Percentiles rank a stretch among this genome's conserved stretches.
These are phyloP conservation scores for Entomortierella chlamydospora DNA, from an alignment of 192 early-diverging fungal species.

Conservation along the genomic window DNA sequence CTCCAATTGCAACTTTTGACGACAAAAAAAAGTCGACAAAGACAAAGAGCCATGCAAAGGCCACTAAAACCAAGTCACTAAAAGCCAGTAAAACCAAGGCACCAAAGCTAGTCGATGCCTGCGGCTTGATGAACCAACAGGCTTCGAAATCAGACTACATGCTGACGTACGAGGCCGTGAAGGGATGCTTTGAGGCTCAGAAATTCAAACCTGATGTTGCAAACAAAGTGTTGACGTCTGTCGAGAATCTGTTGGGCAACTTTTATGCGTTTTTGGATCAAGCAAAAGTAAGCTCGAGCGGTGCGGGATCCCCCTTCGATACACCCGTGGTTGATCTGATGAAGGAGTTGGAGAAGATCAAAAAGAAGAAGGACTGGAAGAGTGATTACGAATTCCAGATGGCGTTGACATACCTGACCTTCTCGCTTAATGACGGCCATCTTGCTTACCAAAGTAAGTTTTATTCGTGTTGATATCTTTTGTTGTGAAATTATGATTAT, in stretches of 20 bases:
- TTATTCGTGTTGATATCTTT: background rate
- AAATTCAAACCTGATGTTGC: constrained; percentile 23
- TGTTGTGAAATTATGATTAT: background rate
- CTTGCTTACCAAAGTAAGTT: constrained; percentile 19
- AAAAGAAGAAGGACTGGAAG: constrained; percentile 21
- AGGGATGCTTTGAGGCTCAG: constrained; percentile 23
- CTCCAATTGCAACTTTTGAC: no score
- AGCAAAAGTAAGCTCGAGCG: constrained; percentile 11
- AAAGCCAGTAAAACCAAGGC: constrained; percentile 15
- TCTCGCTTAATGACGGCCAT: constrained; percentile 40
- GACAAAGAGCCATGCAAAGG: no score
- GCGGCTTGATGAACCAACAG: constrained; percentile 11
- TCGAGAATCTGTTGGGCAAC: constrained; percentile 29
- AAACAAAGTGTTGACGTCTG: constrained; percentile 6
- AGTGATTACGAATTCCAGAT: constrained; percentile 42
- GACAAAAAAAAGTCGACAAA: no score
- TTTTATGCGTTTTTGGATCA: constrained; percentile 37
- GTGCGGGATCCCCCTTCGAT: constrained; percentile 6
- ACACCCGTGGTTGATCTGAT: constrained; percentile 17
- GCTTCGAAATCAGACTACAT: background rate
- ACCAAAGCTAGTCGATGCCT: background rate
- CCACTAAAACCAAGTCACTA: background rate
- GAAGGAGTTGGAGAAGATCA: constrained; percentile 25
- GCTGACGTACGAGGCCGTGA: constrained; percentile 10
- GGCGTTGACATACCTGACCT: constrained; percentile 13